Conservation (phyloP, 306 rosid genomes). For the Begonia peltatifolia region DNA sequence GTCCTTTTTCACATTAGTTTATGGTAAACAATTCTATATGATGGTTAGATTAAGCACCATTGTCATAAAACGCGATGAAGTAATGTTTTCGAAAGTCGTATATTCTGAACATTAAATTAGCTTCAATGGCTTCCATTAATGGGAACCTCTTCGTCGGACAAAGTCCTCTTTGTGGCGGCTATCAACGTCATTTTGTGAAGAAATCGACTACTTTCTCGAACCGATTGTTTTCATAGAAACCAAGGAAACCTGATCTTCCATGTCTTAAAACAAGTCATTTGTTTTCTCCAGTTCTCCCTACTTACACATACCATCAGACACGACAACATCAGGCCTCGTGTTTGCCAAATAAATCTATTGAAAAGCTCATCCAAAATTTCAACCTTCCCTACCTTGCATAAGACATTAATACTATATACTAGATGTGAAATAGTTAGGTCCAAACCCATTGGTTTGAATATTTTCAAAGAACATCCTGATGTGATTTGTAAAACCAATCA, state of each 20-base stretch:
- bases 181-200: too few relatives aligned
- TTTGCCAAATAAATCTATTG: slow-evolving; percentile 5
- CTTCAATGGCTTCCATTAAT: too few relatives aligned
- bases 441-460: slow-evolving; percentile 19
- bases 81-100: too few relatives aligned
- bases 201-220: slow-evolving; percentile 17
- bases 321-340: slow-evolving; percentile 16
- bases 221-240: slow-evolving; percentile 24
- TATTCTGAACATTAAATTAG: too few relatives aligned
- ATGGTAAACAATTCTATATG: too few relatives aligned
- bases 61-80: too few relatives aligned
- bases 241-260: slow-evolving; percentile 28
- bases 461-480: slow-evolving; percentile 16
- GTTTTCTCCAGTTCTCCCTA: slow-evolving; percentile 15
- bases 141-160: too few relatives aligned
- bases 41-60: too few relatives aligned
- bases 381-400: slow-evolving; percentile 19
- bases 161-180: too few relatives aligned
- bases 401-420: slow-evolving; percentile 12
- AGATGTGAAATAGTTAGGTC: slow-evolving; percentile 15
- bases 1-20: too few relatives aligned
- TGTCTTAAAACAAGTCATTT: slow-evolving; percentile 7
- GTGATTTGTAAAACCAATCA: too few relatives aligned
- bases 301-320: slow-evolving; percentile 31
- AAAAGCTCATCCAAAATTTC: slow-evolving; percentile 24